Evolutionary conservation across 371 early-diverging fungal species (phyloP).

Genomic region (Blakeslea trispora): DNA sequence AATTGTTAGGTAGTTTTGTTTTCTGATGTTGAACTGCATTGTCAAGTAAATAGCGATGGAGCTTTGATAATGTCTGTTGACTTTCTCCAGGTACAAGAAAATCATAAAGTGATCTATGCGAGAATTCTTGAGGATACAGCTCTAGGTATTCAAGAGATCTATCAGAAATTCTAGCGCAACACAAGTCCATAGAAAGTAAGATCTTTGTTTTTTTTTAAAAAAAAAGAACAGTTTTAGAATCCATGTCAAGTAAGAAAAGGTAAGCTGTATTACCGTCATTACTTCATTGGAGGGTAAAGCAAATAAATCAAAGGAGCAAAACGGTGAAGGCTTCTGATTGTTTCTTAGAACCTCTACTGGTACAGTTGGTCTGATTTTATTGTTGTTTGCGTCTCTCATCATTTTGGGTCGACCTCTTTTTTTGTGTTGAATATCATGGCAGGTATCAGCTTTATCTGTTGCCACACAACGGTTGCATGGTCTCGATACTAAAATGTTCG

Average conservation of each 20-base stretch:
- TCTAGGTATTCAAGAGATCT: conserved; percentile 23
- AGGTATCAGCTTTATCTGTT: conserved; percentile 24
- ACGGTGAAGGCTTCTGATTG: background rate
- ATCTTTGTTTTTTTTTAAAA: conserved; percentile 12
- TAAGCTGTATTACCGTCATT: conserved; percentile 8
- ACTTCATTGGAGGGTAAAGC: background rate
- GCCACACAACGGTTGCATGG: conserved; percentile 25
- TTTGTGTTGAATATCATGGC: conserved; percentile 27
- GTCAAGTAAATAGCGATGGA: conserved; percentile 17
- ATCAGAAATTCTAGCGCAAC: conserved; percentile 28
- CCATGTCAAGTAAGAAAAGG: background rate
- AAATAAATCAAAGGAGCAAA: background rate
- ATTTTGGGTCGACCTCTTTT: conserved; percentile 32
- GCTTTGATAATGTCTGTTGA: conserved; percentile 6
- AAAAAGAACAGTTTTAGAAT: background rate
- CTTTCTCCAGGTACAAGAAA: conserved; percentile 20
- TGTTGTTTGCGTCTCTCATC: conserved; percentile 16
- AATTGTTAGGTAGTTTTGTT: conserved; percentile 5
- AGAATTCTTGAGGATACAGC: conserved; percentile 28
- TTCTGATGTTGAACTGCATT: conserved; percentile 17
- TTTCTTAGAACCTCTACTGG: background rate
- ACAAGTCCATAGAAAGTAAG: conserved; percentile 26
- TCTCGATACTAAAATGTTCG: conserved; percentile 18
- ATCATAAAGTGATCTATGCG: conserved; percentile 29
- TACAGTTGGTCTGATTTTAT: conserved; percentile 9